These are phyloP conservation scores for Aspergillus phoenicis DNA, from an alignment of 2,329 filamentous ascomycete species.

Conservation along the genomic window DNA sequence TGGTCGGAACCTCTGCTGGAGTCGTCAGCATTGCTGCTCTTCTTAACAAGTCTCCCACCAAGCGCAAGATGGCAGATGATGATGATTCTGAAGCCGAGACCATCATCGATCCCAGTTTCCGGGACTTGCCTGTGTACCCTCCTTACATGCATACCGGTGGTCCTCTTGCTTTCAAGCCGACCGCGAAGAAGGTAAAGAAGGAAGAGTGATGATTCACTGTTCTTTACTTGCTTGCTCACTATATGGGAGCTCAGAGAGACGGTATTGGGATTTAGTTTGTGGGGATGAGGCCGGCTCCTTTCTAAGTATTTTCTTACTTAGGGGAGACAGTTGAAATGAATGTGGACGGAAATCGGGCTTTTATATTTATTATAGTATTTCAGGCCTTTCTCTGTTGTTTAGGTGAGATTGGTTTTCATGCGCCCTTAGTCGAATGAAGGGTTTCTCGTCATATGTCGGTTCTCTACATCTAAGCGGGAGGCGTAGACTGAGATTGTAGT, in stretches of 20 bases:
- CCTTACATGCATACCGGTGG: too few species aligned
- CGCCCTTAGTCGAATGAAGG: neutral
- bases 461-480: too few species aligned
- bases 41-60: neutral
- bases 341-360: neutral
- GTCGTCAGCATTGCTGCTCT: neutral
- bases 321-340: neutral
- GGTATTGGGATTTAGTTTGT: too few species aligned
- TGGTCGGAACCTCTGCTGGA: too few species aligned
- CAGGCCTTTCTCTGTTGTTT: neutral
- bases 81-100: neutral
- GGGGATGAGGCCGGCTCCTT: too few species aligned
- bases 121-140: too few species aligned
- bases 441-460: neutral
- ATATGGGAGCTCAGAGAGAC: too few species aligned
- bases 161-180: neutral
- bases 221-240: too few species aligned
- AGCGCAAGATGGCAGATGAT: constrained; percentile 14
- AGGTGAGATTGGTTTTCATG: neutral
- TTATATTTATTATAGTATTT: neutral
- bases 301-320: too few species aligned
- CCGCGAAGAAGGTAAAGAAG: neutral
- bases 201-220: neutral
- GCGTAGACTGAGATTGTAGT: too few species aligned
- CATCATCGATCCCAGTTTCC: neutral